Evolutionary conservation across 306 rosid species (phyloP).

Genomic region (Vigna nakashimae): DNA sequence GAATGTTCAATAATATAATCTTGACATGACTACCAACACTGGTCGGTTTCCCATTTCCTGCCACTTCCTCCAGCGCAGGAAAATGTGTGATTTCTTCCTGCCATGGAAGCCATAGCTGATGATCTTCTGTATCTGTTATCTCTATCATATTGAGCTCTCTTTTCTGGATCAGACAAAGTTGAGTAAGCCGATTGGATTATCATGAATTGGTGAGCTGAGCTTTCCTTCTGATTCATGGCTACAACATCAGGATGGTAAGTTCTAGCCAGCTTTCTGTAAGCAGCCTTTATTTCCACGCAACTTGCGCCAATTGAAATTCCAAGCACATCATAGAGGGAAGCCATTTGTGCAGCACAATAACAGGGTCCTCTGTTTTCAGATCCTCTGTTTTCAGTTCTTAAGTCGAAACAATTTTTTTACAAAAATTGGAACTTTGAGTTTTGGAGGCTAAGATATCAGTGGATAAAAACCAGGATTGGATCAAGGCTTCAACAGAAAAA

Average conservation of each 20-base stretch:
- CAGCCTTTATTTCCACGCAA: constrained; percentile 61
- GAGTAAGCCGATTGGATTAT: constrained; percentile 69
- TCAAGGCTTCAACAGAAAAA: background rate
- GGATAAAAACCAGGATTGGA: constrained; percentile 3
- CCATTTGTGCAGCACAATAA: constrained; percentile 37
- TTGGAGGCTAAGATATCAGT: background rate
- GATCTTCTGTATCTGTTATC: constrained; percentile 36
- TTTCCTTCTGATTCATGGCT: constrained; percentile 62
- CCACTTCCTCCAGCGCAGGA: constrained; percentile 44
- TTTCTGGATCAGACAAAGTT: constrained; percentile 73
- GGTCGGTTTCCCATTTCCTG: constrained; percentile 82
- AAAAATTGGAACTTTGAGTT: background rate
- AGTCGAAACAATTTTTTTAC: background rate
- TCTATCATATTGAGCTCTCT: constrained; percentile 66
- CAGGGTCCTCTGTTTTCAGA: constrained; percentile 37
- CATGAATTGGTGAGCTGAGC: constrained; percentile 64
- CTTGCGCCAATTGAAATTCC: constrained; percentile 68
- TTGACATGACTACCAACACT: constrained; percentile 66
- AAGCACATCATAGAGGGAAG: constrained; percentile 73
- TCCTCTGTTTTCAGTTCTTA: constrained; percentile 38
- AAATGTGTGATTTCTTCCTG: constrained; percentile 47
- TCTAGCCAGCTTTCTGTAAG: constrained; percentile 75
- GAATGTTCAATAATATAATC: background rate
- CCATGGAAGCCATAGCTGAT: constrained; percentile 17
- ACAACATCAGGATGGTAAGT: constrained; percentile 77